Conservation (phyloP, 805 yeast genomes). For the Wickerhamomyces hampshirensis region DNA sequence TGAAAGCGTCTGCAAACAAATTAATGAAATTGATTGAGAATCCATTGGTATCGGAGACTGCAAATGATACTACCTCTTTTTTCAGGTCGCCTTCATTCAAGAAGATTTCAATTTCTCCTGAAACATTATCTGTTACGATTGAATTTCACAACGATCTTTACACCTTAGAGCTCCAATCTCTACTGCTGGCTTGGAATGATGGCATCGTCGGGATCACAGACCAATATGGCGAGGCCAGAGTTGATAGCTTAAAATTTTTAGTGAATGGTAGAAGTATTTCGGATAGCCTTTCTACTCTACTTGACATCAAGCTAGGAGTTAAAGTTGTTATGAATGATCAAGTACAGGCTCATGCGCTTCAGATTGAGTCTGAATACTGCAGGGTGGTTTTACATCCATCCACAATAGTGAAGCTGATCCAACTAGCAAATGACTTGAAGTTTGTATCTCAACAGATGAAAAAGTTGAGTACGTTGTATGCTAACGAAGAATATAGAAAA, state of each 20-base stretch:
- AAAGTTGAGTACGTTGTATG: background rate
- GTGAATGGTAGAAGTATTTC: constrained; percentile 29
- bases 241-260: constrained; percentile 25
- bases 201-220: constrained; percentile 3
- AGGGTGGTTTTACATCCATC: constrained; percentile 55
- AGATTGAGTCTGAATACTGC: constrained; percentile 53
- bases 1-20: background rate
- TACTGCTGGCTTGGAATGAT: constrained; percentile 11
- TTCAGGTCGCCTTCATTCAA: constrained; percentile 1
- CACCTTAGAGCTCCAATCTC: constrained; percentile 9
- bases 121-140: constrained; percentile 3
- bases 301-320: constrained; percentile 43
- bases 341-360: constrained; percentile 38
- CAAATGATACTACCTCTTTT: no score
- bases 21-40: no score
- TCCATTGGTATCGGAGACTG: no score
- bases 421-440: constrained; percentile 9
- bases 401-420: constrained; percentile 32
- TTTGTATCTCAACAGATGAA: background rate
- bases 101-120: constrained; percentile 7
- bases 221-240: constrained; percentile 19
- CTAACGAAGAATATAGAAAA: background rate
- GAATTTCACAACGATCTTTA: constrained; percentile 3
- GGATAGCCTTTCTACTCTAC: constrained; percentile 34
- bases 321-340: constrained; percentile 37